phyloP scores from a whole-genome alignment of 108 stramenopile genomes.

The Halocafeteria seosinensis region DNA sequence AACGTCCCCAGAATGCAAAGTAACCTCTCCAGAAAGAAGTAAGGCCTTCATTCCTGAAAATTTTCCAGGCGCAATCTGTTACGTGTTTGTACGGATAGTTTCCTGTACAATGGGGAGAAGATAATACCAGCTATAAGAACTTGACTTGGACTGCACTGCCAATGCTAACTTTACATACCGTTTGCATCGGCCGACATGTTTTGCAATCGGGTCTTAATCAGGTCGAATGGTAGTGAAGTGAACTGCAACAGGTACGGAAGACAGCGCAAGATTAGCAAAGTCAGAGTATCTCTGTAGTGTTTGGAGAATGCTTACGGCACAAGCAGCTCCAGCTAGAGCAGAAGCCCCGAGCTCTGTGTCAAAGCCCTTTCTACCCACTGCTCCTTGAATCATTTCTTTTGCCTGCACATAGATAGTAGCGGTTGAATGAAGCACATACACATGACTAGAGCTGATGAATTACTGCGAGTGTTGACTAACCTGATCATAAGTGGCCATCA shows the following conservation, averaged over 20 bases:
- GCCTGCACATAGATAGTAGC: too few relatives aligned
- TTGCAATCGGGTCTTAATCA: conserved; percentile 88
- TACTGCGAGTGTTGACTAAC: conserved; percentile 64
- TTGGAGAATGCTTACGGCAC: too few relatives aligned
- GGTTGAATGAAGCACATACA: too few relatives aligned
- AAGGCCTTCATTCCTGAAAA: conserved; percentile 62
- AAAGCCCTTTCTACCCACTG: neutral
- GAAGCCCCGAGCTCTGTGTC: conserved; percentile 7
- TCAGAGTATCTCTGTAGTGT: too few relatives aligned
- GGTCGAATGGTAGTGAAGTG: conserved; percentile 87
- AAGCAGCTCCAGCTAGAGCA: conserved; percentile 65
- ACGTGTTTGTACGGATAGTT: conserved; percentile 79
- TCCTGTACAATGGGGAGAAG: too few relatives aligned
- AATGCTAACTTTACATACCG: too few relatives aligned
- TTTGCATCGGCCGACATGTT: conserved; percentile 51
- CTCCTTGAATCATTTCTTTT: too few relatives aligned
- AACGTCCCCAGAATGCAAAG: conserved; percentile 82
- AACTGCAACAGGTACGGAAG: too few relatives aligned
- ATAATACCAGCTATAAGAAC: too few relatives aligned
- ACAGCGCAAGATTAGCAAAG: too few relatives aligned
- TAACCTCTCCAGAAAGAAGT: conserved; percentile 82
- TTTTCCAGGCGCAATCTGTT: conserved; percentile 58
- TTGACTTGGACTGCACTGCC: too few relatives aligned
- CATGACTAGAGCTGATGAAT: conserved; percentile 53
- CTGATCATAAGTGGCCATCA: conserved; percentile 98